Base-by-base conservation (phyloP, 2,329 filamentous ascomycete species). In the Rhexocercosporidium sp. region DNA sequence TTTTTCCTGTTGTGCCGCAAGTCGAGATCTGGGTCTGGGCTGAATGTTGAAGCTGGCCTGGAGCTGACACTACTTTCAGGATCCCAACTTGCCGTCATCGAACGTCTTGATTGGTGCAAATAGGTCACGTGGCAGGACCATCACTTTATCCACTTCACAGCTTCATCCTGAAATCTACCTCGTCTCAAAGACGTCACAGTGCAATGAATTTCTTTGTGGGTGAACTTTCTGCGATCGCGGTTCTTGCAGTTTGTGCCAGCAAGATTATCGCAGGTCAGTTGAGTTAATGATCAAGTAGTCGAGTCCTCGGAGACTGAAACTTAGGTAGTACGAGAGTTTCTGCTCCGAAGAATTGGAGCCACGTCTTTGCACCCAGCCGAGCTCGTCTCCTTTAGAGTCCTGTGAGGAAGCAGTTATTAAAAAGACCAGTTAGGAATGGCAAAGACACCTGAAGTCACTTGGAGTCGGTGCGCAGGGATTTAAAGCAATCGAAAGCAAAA, bases 111-210 rank as follows among this genome's bases (percentile, higher is more conserved):
- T 14, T 18, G 57, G 18, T 14, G 11, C 5, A 20, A 1, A n/a
- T 7, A 18, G 11, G 34, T 46, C 39, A 60, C 57, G 57, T 60
- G 57, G 7, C 9, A 1, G 2, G 2, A 46, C 4, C 1, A 27
- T 29, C 16, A 60, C 57, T 34, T 60, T 60, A 46, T 47, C 57
- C n/a, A 3, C 25, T 18, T 46, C 39, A 59, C 56, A 47, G 44
- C 44, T 18, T 47, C 20, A 47, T 47, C 4, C 56, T 29, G 14
- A 59, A 44, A 46, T 59, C 25, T 47, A 31, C 57, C 18, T 60
- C 57, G 39, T 46, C 16, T 31, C 39, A 47, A 25, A 60, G 39
- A 31, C 46, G 31, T 41, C n/a, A 39, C 12, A 41, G 9, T 1
- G 3, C 18, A n/a, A 47, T 44, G 41, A 44, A 9, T 51, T 51